These are phyloP conservation scores for Neurospora sp. DNA, from an alignment of 495 filamentous ascomycete genomes.

Conservation along the genomic window DNA sequence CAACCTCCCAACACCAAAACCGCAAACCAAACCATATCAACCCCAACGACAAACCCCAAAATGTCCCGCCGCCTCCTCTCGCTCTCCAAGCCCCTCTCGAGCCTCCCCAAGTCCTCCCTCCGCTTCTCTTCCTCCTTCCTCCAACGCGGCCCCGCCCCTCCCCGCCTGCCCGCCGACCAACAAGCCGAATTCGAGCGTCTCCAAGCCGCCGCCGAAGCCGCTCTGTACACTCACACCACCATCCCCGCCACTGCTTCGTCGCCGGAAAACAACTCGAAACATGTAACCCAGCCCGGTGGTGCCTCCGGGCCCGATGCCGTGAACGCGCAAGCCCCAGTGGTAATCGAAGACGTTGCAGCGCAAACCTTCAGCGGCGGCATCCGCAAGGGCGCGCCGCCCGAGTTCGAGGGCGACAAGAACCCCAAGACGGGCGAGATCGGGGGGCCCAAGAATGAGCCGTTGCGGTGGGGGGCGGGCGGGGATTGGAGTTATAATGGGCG, in stretches of 20 bases:
- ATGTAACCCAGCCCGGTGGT: background rate
- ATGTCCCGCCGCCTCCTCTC: conserved; percentile 11
- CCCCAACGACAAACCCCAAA: background rate
- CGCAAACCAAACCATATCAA: background rate
- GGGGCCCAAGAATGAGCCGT: conserved; percentile 93
- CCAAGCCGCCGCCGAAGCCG: conserved; percentile 44
- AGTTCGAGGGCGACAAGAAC: conserved; percentile 90
- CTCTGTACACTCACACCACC: conserved; percentile 15
- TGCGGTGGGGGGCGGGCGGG: conserved; percentile 69
- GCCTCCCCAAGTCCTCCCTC: background rate
- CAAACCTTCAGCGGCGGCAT: conserved; percentile 29
- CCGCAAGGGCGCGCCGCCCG: conserved; percentile 60
- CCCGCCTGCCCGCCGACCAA: conserved; percentile 73
- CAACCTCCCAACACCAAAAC: too few species aligned
- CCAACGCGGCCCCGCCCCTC: conserved; percentile 55
- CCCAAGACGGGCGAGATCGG: conserved; percentile 95
- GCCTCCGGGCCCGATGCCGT: background rate
- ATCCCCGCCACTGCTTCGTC: conserved; percentile 3
- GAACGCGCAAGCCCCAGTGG: background rate
- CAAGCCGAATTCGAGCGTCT: conserved; percentile 90
- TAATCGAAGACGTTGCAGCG: background rate
- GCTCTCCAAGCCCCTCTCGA: conserved; percentile 1
- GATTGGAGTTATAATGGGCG: conserved; percentile 97
- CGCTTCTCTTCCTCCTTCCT: conserved; percentile 25
- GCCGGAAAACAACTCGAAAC: background rate